Evolutionary conservation across 345 rosid species (phyloP).

Genomic region (Jatropha curcas): DNA sequence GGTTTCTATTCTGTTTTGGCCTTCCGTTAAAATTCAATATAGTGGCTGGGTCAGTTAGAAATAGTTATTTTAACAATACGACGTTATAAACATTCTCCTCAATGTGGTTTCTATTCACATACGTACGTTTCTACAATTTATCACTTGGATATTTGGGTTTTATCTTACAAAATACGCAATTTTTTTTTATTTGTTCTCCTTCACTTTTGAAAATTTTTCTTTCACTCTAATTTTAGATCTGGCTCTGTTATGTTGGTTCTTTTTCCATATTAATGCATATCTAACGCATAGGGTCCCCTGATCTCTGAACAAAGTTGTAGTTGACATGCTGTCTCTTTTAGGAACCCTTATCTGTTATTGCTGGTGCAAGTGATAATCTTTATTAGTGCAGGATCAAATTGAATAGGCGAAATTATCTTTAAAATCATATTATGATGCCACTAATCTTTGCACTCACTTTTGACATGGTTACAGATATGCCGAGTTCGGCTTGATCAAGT

Average conservation of each 20-base stretch:
- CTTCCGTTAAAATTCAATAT: neutral
- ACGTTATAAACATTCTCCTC: neutral
- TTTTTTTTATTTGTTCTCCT: no score
- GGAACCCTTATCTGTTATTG: neutral
- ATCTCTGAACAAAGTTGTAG: neutral
- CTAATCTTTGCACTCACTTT: conserved; percentile 7
- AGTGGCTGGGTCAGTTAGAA: neutral
- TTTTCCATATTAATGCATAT: no score
- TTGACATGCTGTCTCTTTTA: neutral
- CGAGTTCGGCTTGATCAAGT: conserved; percentile 72
- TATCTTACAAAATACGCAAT: neutral
- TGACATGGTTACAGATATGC: conserved; percentile 52
- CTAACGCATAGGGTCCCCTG: neutral
- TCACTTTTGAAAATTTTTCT: no score
- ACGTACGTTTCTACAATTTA: conserved; percentile 32
- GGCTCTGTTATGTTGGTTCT: no score
- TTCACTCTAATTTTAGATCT: no score
- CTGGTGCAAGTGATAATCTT: neutral
- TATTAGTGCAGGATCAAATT: neutral
- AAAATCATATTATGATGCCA: neutral
- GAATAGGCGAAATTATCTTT: no score
- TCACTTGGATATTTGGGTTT: neutral
- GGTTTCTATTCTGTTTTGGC: neutral
- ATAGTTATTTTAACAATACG: neutral
- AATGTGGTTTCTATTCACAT: conserved; percentile 21